Conservation (phyloP, 768 basidiomycete genomes). For the Crassisporium funariophilum region DNA sequence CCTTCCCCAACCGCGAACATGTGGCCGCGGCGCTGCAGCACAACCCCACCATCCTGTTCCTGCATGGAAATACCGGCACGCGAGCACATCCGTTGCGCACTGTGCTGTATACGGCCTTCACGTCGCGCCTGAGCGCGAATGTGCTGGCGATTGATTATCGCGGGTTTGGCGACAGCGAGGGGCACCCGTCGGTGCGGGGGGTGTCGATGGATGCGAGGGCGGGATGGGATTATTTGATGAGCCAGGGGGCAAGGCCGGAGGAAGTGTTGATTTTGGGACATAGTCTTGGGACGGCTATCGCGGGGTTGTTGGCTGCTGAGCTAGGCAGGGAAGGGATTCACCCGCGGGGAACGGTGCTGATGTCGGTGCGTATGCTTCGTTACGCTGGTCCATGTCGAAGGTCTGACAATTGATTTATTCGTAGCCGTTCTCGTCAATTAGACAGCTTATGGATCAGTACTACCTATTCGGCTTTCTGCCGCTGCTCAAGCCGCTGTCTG, state of each 20-base stretch:
- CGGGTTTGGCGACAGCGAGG: constrained; percentile 73
- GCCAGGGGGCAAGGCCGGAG: constrained; percentile 46
- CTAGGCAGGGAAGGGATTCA: constrained; percentile 46
- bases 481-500: constrained; percentile 67
- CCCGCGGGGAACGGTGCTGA: constrained; percentile 51
- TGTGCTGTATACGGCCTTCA: constrained; percentile 48
- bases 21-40: constrained; percentile 31
- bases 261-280: constrained; percentile 70
- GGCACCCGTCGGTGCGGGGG: constrained; percentile 61
- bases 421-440: constrained; percentile 58
- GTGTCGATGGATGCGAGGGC: constrained; percentile 59
- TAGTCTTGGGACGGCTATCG: constrained; percentile 77
- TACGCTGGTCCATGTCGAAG: not conserved
- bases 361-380: constrained; percentile 33
- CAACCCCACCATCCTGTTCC: constrained; percentile 65
- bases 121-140: constrained; percentile 56
- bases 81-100: constrained; percentile 57
- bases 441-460: constrained; percentile 67
- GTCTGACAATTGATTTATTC: constrained; percentile 10
- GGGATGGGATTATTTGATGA: constrained; percentile 65
- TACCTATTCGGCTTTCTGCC: constrained; percentile 65
- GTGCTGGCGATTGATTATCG: constrained; percentile 74
- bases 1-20: constrained; percentile 26
- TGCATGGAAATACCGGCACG: constrained; percentile 76
- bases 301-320: constrained; percentile 43